Base-by-base conservation (phyloP, 2,329 filamentous ascomycete species). In the Trichoderma koningii region DNA sequence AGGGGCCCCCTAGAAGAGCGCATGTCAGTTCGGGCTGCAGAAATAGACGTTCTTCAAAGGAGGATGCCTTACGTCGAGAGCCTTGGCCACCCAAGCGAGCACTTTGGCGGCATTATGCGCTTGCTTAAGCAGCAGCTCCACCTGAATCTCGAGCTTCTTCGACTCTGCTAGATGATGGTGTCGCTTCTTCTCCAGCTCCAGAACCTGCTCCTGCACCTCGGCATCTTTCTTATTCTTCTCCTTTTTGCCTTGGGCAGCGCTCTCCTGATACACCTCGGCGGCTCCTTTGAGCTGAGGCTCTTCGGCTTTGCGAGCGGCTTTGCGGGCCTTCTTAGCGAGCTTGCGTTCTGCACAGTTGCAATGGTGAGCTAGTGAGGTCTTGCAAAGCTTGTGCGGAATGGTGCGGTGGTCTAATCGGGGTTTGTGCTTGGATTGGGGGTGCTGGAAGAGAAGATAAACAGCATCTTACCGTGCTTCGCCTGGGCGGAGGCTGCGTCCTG, bases 121-220 rank as follows among this genome's bases (percentile, higher is more conserved):
- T 64, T 82, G 75, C 0, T 70, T 71, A 69, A 80, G 69, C 41
- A 84, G 66, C 72, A 78, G 77, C 23, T 72, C 68, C 2, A 76
- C 79, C 70, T 81, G 73, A 3, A 69, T 70, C 70, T 81, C 77
- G 42, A 81, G 74, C 70, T 77, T 77, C 28, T 79, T 66, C 10
- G 73, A 71, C 63, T 77, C 76, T n/a, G 67, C 66, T 26, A 78
- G 73, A 56, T 81, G 68, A 21, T 76, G 76, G 56, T 73, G 70
- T 45, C 74, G 76, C 55, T 73, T 75, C 73, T 78, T 80, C 67
- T 79, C 77, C 7, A 72, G 68, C 68, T 78, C n/a, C 26, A 55
- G 23, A 15, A 42, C n/a, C 15, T 55, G 9, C 10, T 15, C 26
- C 41, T 55, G 41, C 7, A 45, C 41, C 2, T 7, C n/a, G 34